phyloP scores from a whole-genome alignment of 495 filamentous ascomycete species.

The Neurospora sp. region DNA sequence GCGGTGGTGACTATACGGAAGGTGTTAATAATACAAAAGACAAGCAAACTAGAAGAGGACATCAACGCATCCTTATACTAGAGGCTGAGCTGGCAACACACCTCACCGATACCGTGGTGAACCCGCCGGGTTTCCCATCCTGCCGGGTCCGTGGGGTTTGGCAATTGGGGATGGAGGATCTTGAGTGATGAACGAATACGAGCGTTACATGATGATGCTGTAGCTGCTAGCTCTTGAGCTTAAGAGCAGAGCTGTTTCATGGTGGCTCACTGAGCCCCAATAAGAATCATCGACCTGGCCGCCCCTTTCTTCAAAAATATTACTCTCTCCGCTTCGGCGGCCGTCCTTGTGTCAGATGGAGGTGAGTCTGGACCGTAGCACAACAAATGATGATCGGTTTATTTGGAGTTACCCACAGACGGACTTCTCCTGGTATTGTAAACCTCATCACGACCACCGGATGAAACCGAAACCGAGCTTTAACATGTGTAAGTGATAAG shows the following conservation, averaged over 20 bases:
- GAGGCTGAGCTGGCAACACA: background rate
- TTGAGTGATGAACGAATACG: background rate
- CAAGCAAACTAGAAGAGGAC: background rate
- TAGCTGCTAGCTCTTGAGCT: background rate
- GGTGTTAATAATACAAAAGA: background rate
- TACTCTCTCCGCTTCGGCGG: background rate
- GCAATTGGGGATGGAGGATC: background rate
- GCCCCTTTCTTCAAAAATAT: background rate
- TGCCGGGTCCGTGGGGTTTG: background rate
- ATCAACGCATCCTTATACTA: background rate
- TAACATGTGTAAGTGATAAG: background rate
- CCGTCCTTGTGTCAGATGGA: background rate
- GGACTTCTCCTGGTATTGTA: background rate
- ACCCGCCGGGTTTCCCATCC: background rate
- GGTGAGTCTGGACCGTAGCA: background rate
- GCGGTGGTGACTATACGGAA: background rate
- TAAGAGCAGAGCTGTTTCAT: background rate
- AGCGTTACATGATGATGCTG: background rate
- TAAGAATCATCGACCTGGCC: background rate
- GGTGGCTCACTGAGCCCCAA: background rate
- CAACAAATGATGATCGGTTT: background rate
- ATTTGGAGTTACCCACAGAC: background rate
- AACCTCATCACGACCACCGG: background rate
- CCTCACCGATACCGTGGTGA: background rate
- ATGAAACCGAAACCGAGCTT: background rate